Conservation (phyloP, 2,329 filamentous ascomycete species). For the Cytospora chrysosperma region DNA sequence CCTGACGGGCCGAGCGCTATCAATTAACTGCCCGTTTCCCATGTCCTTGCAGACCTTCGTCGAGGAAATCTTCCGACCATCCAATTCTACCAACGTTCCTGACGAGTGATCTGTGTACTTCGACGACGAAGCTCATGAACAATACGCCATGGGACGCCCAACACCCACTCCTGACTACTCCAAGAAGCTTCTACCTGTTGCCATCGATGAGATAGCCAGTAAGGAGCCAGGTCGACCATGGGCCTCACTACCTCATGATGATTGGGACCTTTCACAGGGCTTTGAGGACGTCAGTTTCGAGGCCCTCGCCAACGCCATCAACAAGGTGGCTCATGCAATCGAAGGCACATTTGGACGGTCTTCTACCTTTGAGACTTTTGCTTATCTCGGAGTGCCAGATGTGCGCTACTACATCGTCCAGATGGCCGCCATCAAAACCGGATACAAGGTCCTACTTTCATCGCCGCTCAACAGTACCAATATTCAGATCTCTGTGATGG, state of each 20-base stretch:
- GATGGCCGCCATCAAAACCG: slow-evolving; percentile 27
- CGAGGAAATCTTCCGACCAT: neutral
- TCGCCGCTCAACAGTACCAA: slow-evolving; percentile 27
- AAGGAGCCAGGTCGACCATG: slow-evolving; percentile 24
- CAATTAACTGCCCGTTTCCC: neutral
- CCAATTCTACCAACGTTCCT: neutral
- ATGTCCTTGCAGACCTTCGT: neutral
- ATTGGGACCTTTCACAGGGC: slow-evolving; percentile 25
- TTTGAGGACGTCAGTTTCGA: slow-evolving; percentile 28
- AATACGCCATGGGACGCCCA: slow-evolving; percentile 2
- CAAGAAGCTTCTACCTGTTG: slow-evolving; percentile 23
- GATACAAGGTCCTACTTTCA: slow-evolving; percentile 26
- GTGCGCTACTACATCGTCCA: slow-evolving; percentile 27
- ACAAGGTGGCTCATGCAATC: slow-evolving; percentile 27
- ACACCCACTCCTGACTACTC: slow-evolving; percentile 13
- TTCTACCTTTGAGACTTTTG: slow-evolving; percentile 24
- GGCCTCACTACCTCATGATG: slow-evolving; percentile 27
- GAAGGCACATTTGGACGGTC: slow-evolving; percentile 23
- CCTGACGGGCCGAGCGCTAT: neutral
- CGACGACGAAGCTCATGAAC: neutral
- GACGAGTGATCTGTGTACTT: neutral
- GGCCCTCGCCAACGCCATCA: slow-evolving; percentile 26
- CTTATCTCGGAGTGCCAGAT: slow-evolving; percentile 27
- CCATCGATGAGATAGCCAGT: slow-evolving; percentile 25
- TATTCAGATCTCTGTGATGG: slow-evolving; percentile 25